Base-by-base conservation (phyloP, 805 yeast genomes). In the Candida coquimbonensis region DNA sequence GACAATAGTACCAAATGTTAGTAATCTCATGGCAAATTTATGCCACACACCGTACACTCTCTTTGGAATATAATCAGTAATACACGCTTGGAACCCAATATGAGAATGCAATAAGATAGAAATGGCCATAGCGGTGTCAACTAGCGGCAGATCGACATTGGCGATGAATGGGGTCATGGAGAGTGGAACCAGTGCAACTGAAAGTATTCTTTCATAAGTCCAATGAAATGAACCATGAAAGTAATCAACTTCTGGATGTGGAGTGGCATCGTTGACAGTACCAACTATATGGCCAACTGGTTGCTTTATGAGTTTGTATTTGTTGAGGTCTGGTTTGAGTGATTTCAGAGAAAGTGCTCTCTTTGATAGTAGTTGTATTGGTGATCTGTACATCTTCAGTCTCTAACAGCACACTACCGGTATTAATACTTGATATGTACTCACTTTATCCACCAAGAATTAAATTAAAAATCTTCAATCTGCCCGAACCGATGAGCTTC, bases 221-320 rank as follows among this genome's bases (percentile, higher is more conserved):
- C 90, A 83, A 66, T 84, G 91, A 51, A 70, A 72, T 0, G 90
- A 79, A 17, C 91, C 93, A 51, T 83, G 81, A 44, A 68, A 56
- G 52, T 73, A 72, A 56, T 73, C 70, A 6, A 81, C 64, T 43
- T 70, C 67, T 32, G 87, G 87, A 12, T 76, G 74, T 17, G 80
- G 79, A 50, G 78, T 77, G 5, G 88, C 82, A 47, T 84, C 90
- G 58, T 84, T 84, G 35, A 80, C 83, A 13, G 81, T 75, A 19
- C 90, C 93, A 19, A 78, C 77, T 46, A 84, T 77, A 59, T 72
- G 66, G 17, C 91, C 91, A 36, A 87, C 85, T 13, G 90, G 90
- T 61, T 83, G 87, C 41, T 78, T 76, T 41, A 70, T 76, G 40
- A 78, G 67, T 56, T 74, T 78, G 42, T 61, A 58, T 44, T 63